Evolutionary conservation across 495 filamentous ascomycete genomes (phyloP).

Genomic region (Aspergillus wentii): DNA sequence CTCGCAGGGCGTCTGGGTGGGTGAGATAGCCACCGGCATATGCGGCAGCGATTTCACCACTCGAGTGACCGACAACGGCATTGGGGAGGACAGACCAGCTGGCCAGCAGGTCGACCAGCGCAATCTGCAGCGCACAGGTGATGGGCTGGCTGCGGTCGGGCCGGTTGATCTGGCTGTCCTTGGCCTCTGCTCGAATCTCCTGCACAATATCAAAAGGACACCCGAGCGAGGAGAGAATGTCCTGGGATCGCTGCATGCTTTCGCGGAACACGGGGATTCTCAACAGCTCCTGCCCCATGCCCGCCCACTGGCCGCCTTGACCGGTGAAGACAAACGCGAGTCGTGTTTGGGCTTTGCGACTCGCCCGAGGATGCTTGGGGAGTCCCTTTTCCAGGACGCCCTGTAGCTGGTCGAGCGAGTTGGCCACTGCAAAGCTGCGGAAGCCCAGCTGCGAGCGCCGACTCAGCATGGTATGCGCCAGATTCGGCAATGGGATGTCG

Average conservation of each 20-base stretch:
- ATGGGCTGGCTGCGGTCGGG: conserved; percentile 23
- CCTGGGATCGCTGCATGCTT: conserved; percentile 4
- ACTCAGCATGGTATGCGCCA: conserved; percentile 18
- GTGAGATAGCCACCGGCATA: conserved; percentile 24
- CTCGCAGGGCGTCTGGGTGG: not conserved
- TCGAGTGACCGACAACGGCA: conserved; percentile 27
- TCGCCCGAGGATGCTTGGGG: not conserved
- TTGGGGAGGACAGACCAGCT: conserved; percentile 25
- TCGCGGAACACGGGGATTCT: conserved; percentile 9
- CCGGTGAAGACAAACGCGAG: conserved; percentile 27
- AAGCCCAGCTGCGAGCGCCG: too few relatives aligned
- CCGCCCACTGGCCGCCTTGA: conserved; percentile 31
- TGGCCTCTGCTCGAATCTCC: conserved; percentile 1
- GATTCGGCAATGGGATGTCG: conserved; percentile 2
- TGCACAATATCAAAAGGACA: conserved; percentile 3
- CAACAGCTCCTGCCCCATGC: conserved; percentile 22
- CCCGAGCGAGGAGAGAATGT: conserved; percentile 8
- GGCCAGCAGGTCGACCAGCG: conserved; percentile 30
- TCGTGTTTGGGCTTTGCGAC: not conserved
- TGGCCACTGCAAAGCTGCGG: not conserved
- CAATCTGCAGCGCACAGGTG: conserved; percentile 40
- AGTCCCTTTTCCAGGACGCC: too few relatives aligned
- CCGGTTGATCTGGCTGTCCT: not conserved
- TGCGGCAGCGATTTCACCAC: conserved; percentile 15
- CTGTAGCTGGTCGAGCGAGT: not conserved